phyloP scores from a whole-genome alignment of 164 flowering plant species.

The Tinospora cordifolia region DNA sequence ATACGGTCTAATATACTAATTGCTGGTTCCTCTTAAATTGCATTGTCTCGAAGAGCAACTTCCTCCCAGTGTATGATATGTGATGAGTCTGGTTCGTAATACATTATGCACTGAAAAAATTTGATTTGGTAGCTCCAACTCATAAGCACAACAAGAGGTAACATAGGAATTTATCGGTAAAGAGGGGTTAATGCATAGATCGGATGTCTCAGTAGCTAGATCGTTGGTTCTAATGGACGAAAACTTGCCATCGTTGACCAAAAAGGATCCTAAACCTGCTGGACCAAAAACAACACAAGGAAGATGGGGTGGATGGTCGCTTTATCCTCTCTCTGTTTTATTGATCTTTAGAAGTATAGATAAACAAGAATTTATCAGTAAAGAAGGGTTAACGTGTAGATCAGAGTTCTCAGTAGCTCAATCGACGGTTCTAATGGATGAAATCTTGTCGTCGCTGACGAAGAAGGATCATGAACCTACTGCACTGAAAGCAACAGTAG shows the following conservation, averaged over 20 bases:
- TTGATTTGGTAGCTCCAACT: no score
- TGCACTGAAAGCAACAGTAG: conserved; percentile 23
- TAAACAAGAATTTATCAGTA: background rate
- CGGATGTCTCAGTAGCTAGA: background rate
- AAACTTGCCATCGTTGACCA: conserved; percentile 12
- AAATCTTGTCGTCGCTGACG: conserved; percentile 15
- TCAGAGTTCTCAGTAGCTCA: background rate
- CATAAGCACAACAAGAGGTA: no score
- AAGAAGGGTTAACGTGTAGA: background rate
- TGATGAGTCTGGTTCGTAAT: no score
- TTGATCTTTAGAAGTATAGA: no score
- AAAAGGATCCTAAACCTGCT: conserved; percentile 23
- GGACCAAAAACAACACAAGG: conserved; percentile 22
- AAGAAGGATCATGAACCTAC: conserved; percentile 23
- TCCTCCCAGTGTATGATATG: no score
- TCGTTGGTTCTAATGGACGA: conserved; percentile 24
- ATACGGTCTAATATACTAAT: no score
- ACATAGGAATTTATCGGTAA: background rate
- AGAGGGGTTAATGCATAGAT: background rate
- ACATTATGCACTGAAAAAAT: no score
- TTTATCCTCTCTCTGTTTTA: conserved; percentile 68
- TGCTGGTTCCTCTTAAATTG: no score
- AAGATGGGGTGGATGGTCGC: conserved; percentile 96
- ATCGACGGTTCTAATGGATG: conserved; percentile 22
- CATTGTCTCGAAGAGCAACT: no score